Conservation (phyloP, 75 land plant genomes). For the Chamaecyparis obtusa region DNA sequence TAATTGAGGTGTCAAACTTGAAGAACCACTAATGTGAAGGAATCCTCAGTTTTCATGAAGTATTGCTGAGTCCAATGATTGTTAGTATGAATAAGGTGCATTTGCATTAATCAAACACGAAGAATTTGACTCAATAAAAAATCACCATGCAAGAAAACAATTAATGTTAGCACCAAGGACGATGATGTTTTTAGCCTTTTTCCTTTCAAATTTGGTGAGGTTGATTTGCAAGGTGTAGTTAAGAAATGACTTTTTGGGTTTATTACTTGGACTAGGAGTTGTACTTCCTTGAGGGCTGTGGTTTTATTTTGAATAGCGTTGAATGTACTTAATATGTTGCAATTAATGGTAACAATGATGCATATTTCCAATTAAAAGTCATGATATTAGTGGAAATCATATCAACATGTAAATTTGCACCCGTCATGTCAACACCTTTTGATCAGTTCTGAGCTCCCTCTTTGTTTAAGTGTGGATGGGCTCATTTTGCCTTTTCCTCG, state of each 20-base stretch:
- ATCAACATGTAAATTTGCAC: not conserved
- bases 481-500: not conserved
- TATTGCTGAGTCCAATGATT: not conserved
- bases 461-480: not conserved
- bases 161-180: not conserved
- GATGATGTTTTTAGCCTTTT: not conserved
- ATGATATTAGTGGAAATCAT: not conserved
- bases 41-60: not conserved
- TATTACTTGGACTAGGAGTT: not conserved
- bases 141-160: not conserved
- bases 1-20: not conserved
- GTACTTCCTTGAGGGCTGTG: not conserved
- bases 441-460: not conserved
- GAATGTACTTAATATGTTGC: not conserved
- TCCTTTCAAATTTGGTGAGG: not conserved
- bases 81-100: not conserved
- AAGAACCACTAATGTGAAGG: not conserved
- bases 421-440: not conserved
- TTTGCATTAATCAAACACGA: not conserved
- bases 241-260: not conserved
- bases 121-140: not conserved
- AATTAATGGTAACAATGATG: not conserved
- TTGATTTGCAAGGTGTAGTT: not conserved
- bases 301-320: not conserved
- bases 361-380: not conserved